A percentile compares a stretch with the other conserved stretches of the same genome.
Evolutionary conservation across 441 rosid species (phyloP).

Genomic region (Gossypium davidsonii): DNA sequence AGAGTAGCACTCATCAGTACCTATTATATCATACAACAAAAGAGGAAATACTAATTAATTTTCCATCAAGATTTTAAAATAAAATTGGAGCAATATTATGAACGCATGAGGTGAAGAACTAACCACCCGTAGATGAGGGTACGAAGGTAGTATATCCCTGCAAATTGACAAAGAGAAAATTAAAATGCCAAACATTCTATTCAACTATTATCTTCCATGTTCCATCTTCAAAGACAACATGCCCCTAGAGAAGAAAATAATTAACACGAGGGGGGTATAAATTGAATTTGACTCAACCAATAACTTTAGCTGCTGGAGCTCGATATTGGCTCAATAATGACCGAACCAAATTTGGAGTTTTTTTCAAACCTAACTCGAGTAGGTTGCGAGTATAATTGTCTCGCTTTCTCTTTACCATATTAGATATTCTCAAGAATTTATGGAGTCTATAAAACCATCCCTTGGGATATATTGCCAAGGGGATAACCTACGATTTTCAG

Average conservation of each 20-base stretch:
- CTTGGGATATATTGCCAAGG: not conserved
- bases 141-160: slow-evolving; percentile 86
- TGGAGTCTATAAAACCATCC: not conserved
- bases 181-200: slow-evolving; percentile 4
- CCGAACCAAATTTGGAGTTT: not conserved
- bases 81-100: not conserved
- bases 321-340: not conserved
- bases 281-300: not conserved
- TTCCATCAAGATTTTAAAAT: slow-evolving; percentile 2
- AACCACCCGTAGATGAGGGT: slow-evolving; percentile 90
- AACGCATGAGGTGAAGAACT: slow-evolving; percentile 27
- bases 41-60: not conserved
- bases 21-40: slow-evolving; percentile 30
- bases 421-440: not conserved
- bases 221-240: not conserved
- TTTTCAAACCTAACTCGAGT: not conserved
- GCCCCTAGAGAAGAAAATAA: not conserved
- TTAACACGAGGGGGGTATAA: not conserved
- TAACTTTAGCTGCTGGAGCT: not conserved
- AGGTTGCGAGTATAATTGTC: not conserved
- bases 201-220: not conserved
- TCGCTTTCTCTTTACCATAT: not conserved
- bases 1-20: slow-evolving; percentile 97
- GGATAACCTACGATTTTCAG: not conserved
- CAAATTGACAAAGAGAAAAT: slow-evolving; percentile 25